Evolutionary conservation across 2,329 filamentous ascomycete genomes (phyloP), one percentile per base, ranked within the genome.

Genomic region (Chaetothyriales sp.): DNA sequence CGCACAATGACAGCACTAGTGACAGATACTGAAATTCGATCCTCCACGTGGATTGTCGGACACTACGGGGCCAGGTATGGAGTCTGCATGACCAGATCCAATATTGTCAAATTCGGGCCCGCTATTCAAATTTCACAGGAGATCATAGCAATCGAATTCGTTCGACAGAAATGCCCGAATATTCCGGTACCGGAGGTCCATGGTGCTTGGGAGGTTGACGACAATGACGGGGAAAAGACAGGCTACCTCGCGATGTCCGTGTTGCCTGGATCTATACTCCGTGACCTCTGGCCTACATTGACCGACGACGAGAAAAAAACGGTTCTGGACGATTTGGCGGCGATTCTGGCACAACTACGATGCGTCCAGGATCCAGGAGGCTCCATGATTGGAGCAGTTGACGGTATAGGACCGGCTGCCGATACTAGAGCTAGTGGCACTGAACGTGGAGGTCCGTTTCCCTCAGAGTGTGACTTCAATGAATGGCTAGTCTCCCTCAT

Each of bases 401-500:
- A 40, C 15, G 33, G 33, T 13, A 40, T 40, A 40, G 33, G 33
- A 40, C 9, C 10, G 33, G 33, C 33, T 40, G 33, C 8, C 15
- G 33, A 40, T 40, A 4, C 5, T 13, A 10, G 33, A 15, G 33
- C 33, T 13, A 15, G 33, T 15, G 33, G 33, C 33, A 33, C n/a
- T 4, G 1, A 52, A 9, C 18, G 10, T 10, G 51, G 51, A 6
- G 51, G 46, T 6, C 51, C 51, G 5, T 50, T 50, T 19, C 7
- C 4, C 13, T 48, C 18, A 28, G 50, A 51, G 33, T 19, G 33
- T 3, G 50, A 20, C 19, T 52, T 51, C 50, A 51, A 51, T 18
- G 45, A 48, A 4, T 51, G 50, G 29, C 19, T 47, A 5, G 15
- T 25, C 1, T 43, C 37, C 8, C 9, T 15, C 33, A 40, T 40